Evolutionary conservation across 2,329 filamentous ascomycete species (phyloP).

Genomic region (Cladosporium sp.): DNA sequence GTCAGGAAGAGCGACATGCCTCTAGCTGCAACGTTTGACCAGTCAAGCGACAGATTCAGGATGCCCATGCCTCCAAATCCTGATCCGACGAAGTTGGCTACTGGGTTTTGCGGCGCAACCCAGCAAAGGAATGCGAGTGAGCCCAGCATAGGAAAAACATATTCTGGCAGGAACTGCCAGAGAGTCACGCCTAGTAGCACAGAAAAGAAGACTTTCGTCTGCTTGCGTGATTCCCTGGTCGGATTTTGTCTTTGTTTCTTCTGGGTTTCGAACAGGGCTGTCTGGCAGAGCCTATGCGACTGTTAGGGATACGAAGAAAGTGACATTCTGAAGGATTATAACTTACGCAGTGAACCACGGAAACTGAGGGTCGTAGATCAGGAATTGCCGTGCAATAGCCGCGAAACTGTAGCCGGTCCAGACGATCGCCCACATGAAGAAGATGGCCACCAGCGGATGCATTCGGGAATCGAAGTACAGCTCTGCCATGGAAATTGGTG

Average conservation of each 20-base stretch:
- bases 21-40: slow-evolving; percentile 56
- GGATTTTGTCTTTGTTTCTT: slow-evolving; percentile 47
- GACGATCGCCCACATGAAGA: slow-evolving; percentile 59
- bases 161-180: slow-evolving; percentile 62
- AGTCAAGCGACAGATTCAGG: slow-evolving; percentile 56
- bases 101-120: slow-evolving; percentile 55
- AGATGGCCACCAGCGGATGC: slow-evolving; percentile 51
- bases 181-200: slow-evolving; percentile 50
- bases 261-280: slow-evolving; percentile 56
- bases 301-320: no score
- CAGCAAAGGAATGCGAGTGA: slow-evolving; percentile 61
- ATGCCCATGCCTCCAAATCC: slow-evolving; percentile 58
- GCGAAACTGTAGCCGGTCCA: slow-evolving; percentile 58
- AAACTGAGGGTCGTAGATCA: slow-evolving; percentile 56
- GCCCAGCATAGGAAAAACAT: slow-evolving; percentile 55
- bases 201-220: slow-evolving; percentile 56
- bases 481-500: slow-evolving; percentile 53
- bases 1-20: slow-evolving; percentile 45
- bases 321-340: slow-evolving; percentile 16
- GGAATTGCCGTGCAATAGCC: slow-evolving; percentile 53
- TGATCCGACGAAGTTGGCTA: slow-evolving; percentile 58
- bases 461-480: slow-evolving; percentile 54
- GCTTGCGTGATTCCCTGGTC: slow-evolving; percentile 48
- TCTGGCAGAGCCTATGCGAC: slow-evolving; percentile 32
- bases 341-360: slow-evolving; percentile 51